Evolutionary conservation across 495 filamentous ascomycete species (phyloP), one percentile per base, ranked within the genome.

Genomic region (Aspergillus sclerotioniger): DNA sequence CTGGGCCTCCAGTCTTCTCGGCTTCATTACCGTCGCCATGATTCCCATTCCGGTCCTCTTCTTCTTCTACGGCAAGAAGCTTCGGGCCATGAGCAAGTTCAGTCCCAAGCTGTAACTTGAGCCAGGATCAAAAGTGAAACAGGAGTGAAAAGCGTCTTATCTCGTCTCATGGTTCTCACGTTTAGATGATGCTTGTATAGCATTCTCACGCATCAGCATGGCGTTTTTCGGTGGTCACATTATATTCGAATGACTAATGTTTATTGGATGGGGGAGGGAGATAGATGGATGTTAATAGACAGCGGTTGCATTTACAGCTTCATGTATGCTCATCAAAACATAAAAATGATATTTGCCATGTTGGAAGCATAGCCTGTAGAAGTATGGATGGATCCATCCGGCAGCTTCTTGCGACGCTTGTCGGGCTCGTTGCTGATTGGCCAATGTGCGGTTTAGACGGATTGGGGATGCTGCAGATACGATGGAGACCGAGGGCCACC

Each of bases 21-120:
- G 80, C 0, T 89, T 87, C 52, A 74, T 91, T 43, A 78, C 82
- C 3, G 62, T 82, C 21, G 76, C 82, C 7, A 79, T 91, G 72
- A 76, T 90, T 10, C 88, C 88, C 0, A 84, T 90, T 19, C 89
- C 89, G 6, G 75, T 88, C 51, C 61, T 88, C 29, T 91, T 92
- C 68, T 90, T 77, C 61, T 68, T 82, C n/a, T 90, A 82, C 60
- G 89, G 88, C 3, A 80, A 77, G 64, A 79, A 74, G 70, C 85
- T 92, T 43, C 72, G 87, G 44, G 68, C 66, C 35, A 71, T 76
- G 75, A 82, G 78, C 60, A 76, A 70, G 49, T 79, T 76, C 57
- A 69, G 67, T 13, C 77, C 77, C 9, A 74, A 77, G 67, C 70
- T 76, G n/a, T 76, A 62, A 62, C 15, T 5, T 6, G 17, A 19